phyloP scores from a whole-genome alignment of 305 asterid genomes.

The Solanum hybrid region DNA sequence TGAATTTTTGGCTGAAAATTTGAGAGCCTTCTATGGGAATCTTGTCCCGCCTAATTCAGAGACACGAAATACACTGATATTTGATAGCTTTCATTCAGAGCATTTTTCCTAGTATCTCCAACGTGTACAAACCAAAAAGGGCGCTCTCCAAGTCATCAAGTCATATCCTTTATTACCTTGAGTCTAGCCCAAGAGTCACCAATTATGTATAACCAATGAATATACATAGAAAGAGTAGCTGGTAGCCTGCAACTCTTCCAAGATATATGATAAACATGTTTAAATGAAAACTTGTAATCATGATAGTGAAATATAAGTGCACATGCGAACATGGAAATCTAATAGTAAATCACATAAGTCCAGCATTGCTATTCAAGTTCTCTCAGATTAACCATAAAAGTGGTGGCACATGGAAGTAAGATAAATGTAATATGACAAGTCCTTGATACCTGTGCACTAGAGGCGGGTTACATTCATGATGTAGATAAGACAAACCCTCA shows the following conservation, averaged over 20 bases:
- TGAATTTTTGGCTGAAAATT: neutral
- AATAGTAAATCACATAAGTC: neutral
- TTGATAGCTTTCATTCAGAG: neutral
- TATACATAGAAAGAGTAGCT: neutral
- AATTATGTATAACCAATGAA: neutral
- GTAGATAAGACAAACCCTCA: conserved; percentile 49
- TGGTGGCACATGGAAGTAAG: neutral
- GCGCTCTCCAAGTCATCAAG: neutral
- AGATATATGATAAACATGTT: neutral
- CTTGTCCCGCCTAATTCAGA: neutral
- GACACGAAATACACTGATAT: neutral
- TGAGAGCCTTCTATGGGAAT: neutral
- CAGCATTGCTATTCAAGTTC: neutral
- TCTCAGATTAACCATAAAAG: neutral
- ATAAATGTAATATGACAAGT: conserved; percentile 1
- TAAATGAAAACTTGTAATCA: neutral
- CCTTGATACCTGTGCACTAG: conserved; percentile 56
- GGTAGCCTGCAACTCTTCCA: neutral
- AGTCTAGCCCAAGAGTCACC: neutral
- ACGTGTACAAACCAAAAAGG: neutral
- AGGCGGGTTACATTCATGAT: conserved; percentile 58
- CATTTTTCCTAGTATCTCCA: neutral
- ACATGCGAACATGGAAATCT: neutral
- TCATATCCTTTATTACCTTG: neutral
- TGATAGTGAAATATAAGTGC: neutral